A percentile compares a stretch with the other conserved stretches of the same genome.
Evolutionary conservation across 2,329 filamentous ascomycete species (phyloP).

Genomic region (Clonostachys solani): DNA sequence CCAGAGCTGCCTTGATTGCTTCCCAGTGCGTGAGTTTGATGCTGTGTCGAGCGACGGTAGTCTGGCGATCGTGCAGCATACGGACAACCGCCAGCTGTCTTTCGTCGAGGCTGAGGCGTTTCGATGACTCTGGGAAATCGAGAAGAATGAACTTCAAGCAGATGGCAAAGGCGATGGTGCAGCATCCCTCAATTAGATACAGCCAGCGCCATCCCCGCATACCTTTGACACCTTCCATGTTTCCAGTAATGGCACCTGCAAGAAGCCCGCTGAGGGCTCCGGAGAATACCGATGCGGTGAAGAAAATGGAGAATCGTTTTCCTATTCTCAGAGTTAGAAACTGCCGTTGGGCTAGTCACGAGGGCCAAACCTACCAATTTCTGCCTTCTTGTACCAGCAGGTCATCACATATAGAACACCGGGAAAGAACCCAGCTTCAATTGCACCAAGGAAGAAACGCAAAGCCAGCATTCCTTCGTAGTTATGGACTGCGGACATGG

Average conservation of each 20-base stretch:
- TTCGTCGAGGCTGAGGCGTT: constrained; percentile 56
- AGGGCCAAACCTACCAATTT: constrained; percentile 24
- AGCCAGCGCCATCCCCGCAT: constrained; percentile 63
- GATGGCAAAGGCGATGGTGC: constrained; percentile 42
- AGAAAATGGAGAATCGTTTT: constrained; percentile 53
- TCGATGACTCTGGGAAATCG: constrained; percentile 59
- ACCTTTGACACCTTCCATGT: constrained; percentile 47
- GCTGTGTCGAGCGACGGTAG: constrained; percentile 3
- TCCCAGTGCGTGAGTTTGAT: constrained; percentile 17
- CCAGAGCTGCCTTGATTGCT: constrained; percentile 24
- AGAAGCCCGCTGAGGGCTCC: constrained; percentile 63
- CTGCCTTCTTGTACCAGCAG: constrained; percentile 50
- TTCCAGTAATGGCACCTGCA: constrained; percentile 53
- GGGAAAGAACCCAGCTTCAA: constrained; percentile 48
- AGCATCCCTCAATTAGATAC: constrained; percentile 63
- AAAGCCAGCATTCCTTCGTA: constrained; percentile 40
- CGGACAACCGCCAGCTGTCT: constrained; percentile 58
- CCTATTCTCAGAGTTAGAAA: constrained; percentile 10
- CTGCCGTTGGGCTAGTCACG: too few species aligned
- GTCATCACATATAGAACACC: constrained; percentile 46
- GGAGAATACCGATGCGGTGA: constrained; percentile 52
- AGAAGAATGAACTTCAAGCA: constrained; percentile 60
- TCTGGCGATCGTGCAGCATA: constrained; percentile 32
- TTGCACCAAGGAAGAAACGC: constrained; percentile 41
- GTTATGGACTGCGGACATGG: constrained; percentile 41